Evolutionary conservation across 2,329 filamentous ascomycete genomes (phyloP).

Genomic region (Podosphaera fusca): DNA sequence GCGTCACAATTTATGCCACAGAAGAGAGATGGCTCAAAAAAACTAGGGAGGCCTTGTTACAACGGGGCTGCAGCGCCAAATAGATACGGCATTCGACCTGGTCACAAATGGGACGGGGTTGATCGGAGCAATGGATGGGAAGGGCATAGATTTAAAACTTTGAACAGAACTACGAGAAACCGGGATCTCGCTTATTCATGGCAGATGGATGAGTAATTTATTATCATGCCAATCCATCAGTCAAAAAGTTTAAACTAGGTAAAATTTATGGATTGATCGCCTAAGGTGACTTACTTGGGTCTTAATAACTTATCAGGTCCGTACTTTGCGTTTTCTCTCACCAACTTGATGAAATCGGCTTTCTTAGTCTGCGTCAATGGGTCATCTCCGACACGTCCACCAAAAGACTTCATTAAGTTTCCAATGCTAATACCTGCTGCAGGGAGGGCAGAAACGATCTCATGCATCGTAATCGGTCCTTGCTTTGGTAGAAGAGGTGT

Average conservation of each 20-base stretch:
- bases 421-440: constrained; percentile 29
- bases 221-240: not conserved
- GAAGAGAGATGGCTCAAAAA: constrained; percentile 10
- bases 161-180: constrained; percentile 54
- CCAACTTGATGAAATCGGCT: constrained; percentile 33
- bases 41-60: constrained; percentile 29
- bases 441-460: constrained; percentile 31
- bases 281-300: constrained; percentile 6
- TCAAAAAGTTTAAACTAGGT: not conserved
- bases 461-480: constrained; percentile 23
- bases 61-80: constrained; percentile 66
- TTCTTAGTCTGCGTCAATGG: constrained; percentile 25
- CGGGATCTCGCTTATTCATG: constrained; percentile 73
- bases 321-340: constrained; percentile 31
- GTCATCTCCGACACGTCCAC: constrained; percentile 26
- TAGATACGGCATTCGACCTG: constrained; percentile 77
- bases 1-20: constrained; percentile 54
- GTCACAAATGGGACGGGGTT: constrained; percentile 91
- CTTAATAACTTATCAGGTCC: constrained; percentile 29
- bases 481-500: constrained; percentile 1
- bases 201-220: constrained; percentile 70
- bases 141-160: constrained; percentile 69
- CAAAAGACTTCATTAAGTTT: constrained; percentile 30
- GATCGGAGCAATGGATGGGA: constrained; percentile 89
- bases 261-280: not conserved